Evolutionary conservation across 257 asterid species (phyloP), one percentile per base, ranked within the genome.

Genomic region (Solanum pennellii): DNA sequence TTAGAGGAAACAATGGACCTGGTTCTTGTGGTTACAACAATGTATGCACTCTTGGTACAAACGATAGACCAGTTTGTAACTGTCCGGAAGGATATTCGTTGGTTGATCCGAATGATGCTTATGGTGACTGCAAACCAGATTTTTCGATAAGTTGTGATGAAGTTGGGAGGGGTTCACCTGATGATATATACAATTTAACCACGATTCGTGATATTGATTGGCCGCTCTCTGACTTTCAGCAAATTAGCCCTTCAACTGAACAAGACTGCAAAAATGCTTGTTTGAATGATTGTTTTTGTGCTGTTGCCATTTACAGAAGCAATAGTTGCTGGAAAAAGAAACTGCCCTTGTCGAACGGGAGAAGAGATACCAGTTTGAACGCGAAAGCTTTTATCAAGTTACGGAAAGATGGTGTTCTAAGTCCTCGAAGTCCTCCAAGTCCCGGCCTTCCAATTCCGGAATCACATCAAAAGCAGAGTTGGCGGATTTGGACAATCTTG

Each of bases 11-110:
- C 1, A 49, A 42, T 0, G 93, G 91, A 5, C 42, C 89, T 1
- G 94, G 95, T 1, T 93, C 90, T 8, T 93, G 95, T 62, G 94
- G 94, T 0, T 89, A 72, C 45, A 93, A 93, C 60, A 90, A 92
- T 45, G 21, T 87, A 3, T 93, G 94, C 79, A n/a, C 62, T 10
- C 5, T 89, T 44, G 88, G 86, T 56, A 13, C 18, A 41, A 83
- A 88, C 86, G 84, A 74, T 18, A 91, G 77, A 42, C 89, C 93
- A 1, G 33, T 9, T 33, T 93, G 95, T 83, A 27, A 25, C 3
- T 93, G 95, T 85, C 94, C 94, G 0, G 2, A 1, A 0, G 89
- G 90, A 25, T 93, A 91, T 89, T 88, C 92, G 3, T 20, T 44
- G 47, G 1, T 88, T 45, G 90, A 93, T 60, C 91, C 85, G 2